phyloP scores from a whole-genome alignment of 129 eudicot species.

The Flaveria brownii region DNA sequence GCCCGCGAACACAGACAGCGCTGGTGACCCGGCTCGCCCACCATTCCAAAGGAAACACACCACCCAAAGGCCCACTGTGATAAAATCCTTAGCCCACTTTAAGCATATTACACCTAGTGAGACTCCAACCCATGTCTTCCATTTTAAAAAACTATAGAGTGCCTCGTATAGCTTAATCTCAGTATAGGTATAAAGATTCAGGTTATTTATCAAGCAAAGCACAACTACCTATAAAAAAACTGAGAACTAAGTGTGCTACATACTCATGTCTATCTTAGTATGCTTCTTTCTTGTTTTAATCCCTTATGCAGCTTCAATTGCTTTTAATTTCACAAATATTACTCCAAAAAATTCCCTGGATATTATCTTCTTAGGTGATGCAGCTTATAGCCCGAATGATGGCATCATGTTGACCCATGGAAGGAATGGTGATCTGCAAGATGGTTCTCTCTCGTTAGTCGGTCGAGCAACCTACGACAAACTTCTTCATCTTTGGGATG shows the following conservation, averaged over 20 bases:
- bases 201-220: neutral
- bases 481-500: neutral
- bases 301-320: neutral
- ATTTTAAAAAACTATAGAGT: no score
- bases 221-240: neutral
- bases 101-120: no score
- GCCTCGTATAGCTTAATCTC: no score
- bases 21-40: no score
- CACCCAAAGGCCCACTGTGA: no score
- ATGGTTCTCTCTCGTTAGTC: neutral
- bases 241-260: neutral
- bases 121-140: no score
- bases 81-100: no score
- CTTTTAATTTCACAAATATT: constrained; percentile 1
- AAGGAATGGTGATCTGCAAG: no score
- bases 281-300: neutral
- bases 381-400: neutral
- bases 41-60: no score
- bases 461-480: neutral
- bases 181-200: no score
- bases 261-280: neutral
- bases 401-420: neutral
- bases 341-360: neutral
- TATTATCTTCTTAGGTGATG: neutral
- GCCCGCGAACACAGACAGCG: no score